phyloP scores from a whole-genome alignment of 345 rosid genomes.

The Rhizophora mangle region DNA sequence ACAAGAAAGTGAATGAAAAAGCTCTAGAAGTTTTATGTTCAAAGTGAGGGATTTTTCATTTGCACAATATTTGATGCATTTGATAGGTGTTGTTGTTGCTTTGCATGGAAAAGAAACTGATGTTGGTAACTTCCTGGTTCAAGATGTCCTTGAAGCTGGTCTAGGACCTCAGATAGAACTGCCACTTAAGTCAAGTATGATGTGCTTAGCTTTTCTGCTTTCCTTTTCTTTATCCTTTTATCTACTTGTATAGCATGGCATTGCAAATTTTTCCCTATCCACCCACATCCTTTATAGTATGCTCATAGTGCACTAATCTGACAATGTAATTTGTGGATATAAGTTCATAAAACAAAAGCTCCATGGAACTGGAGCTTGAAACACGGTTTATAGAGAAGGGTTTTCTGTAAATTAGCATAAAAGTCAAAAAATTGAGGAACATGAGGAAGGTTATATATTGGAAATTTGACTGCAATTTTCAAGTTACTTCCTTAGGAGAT shows the following conservation, averaged over 20 bases:
- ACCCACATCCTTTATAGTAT: too few relatives aligned
- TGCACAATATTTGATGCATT: constrained; percentile 11
- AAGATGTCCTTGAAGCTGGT: constrained; percentile 86
- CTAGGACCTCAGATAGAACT: constrained; percentile 69
- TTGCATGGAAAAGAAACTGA: constrained; percentile 84
- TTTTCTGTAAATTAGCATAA: too few relatives aligned
- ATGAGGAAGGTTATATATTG: too few relatives aligned
- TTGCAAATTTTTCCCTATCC: not conserved
- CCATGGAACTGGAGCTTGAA: too few relatives aligned
- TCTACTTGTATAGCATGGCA: not conserved
- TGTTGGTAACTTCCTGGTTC: constrained; percentile 77
- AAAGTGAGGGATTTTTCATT: constrained; percentile 16
- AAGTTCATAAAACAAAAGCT: too few relatives aligned
- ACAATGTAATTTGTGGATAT: too few relatives aligned
- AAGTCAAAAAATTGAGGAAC: too few relatives aligned
- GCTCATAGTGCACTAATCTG: too few relatives aligned
- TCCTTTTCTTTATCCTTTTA: constrained; percentile 13
- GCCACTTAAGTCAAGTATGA: constrained; percentile 56
- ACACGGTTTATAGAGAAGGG: too few relatives aligned
- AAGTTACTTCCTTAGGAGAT: not conserved
- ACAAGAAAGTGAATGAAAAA: not conserved
- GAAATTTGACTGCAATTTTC: not conserved
- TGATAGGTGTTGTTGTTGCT: constrained; percentile 74
- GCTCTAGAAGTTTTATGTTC: constrained; percentile 9
- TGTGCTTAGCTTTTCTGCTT: constrained; percentile 15